Conservation (phyloP, 192 early-diverging fungal genomes). For the Coemansia sp. region DNA sequence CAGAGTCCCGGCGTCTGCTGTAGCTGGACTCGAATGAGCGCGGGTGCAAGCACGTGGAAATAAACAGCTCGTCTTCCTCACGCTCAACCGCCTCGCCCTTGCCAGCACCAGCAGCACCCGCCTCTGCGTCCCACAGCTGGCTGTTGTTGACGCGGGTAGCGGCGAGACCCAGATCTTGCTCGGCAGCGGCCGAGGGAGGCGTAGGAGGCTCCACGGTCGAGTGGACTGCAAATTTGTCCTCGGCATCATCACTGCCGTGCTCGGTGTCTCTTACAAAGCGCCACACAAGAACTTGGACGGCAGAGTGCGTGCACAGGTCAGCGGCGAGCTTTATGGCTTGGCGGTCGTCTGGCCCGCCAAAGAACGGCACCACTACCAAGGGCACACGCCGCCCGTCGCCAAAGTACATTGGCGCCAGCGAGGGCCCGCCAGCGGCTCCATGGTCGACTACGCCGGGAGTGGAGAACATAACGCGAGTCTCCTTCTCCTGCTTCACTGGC, state of each 20-base stretch:
- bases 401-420: conserved; percentile 11
- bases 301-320: conserved; percentile 51
- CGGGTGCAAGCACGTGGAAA: conserved; percentile 18
- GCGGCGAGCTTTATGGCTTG: conserved; percentile 62
- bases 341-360: conserved; percentile 77
- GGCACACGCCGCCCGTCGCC: conserved; percentile 56
- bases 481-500: not conserved
- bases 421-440: not conserved
- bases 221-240: no score
- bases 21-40: not conserved
- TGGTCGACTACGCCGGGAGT: not conserved
- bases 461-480: conserved; percentile 10
- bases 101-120: not conserved
- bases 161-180: conserved; percentile 6
- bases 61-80: conserved; percentile 29
- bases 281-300: conserved; percentile 59
- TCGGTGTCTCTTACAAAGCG: conserved; percentile 38
- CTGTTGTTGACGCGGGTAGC: conserved; percentile 17
- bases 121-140: not conserved
- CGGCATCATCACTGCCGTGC: conserved; percentile 9
- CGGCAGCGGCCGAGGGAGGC: conserved; percentile 19
- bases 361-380: conserved; percentile 70
- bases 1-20: conserved; percentile 8
- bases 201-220: conserved; percentile 25
- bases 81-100: conserved; percentile 28